Percentiles rank a stretch among this genome's conserved stretches.
Conservation (phyloP, 2,329 filamentous ascomycete species). For the Clarireedia monteithiana region DNA sequence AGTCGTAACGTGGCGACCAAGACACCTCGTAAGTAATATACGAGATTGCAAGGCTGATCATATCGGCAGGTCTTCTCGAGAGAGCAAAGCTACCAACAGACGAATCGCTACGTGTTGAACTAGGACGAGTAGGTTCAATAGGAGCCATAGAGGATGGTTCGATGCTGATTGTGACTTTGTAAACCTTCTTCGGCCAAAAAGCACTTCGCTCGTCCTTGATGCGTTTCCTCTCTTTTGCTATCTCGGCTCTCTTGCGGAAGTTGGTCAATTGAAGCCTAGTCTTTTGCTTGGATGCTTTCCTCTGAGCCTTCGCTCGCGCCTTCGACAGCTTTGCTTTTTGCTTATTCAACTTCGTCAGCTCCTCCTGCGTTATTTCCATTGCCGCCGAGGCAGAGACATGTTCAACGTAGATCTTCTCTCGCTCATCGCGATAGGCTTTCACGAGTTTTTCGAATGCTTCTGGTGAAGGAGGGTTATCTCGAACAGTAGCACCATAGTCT, state of each 20-base stretch:
- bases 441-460: slow-evolving; percentile 21
- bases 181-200: slow-evolving; percentile 45
- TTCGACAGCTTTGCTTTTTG: slow-evolving; percentile 27
- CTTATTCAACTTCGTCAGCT: slow-evolving; percentile 29
- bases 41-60: slow-evolving; percentile 26
- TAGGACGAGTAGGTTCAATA: slow-evolving; percentile 38
- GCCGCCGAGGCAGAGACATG: slow-evolving; percentile 29
- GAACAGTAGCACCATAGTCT: slow-evolving; percentile 20
- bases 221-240: slow-evolving; percentile 36
- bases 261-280: slow-evolving; percentile 31
- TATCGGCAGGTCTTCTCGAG: slow-evolving; percentile 16
- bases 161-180: slow-evolving; percentile 43
- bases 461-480: slow-evolving; percentile 13
- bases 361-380: slow-evolving; percentile 29
- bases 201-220: slow-evolving; percentile 36
- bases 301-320: slow-evolving; percentile 25
- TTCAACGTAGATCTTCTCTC: slow-evolving; percentile 33
- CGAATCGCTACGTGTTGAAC: slow-evolving; percentile 32
- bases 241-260: slow-evolving; percentile 32
- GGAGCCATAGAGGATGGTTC: slow-evolving; percentile 38
- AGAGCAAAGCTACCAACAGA: slow-evolving; percentile 17
- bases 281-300: slow-evolving; percentile 32
- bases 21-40: slow-evolving; percentile 32
- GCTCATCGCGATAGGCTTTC: slow-evolving; percentile 22
- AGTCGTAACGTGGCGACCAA: slow-evolving; percentile 42